Evolutionary conservation across 352 stramenopile species (phyloP).

Genomic region (Globisporangium echinulatum): DNA sequence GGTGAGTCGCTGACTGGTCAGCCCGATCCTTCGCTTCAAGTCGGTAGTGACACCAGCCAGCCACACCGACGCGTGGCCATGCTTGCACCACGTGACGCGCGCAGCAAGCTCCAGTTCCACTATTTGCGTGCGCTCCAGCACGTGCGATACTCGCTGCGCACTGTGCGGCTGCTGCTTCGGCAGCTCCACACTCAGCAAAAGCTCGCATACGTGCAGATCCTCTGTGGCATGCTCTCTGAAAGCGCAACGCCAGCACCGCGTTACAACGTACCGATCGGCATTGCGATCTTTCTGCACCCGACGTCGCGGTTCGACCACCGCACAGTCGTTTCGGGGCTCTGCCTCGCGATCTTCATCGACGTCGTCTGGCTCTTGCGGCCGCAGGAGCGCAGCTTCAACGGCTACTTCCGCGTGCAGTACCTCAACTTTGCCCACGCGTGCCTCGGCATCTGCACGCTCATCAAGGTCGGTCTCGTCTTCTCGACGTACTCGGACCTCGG

Average conservation of each 20-base stretch:
- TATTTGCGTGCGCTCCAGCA: background rate
- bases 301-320: constrained; percentile 35
- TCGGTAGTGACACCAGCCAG: background rate
- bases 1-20: background rate
- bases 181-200: constrained; percentile 48
- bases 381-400: constrained; percentile 56
- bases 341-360: constrained; percentile 39
- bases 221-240: constrained; percentile 60
- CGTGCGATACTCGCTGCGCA: background rate
- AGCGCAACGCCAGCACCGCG: constrained; percentile 48
- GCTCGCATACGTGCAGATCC: constrained; percentile 43
- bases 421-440: constrained; percentile 42
- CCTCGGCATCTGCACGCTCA: constrained; percentile 39
- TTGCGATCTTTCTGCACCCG: constrained; percentile 36
- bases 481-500: constrained; percentile 54
- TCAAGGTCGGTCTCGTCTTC: constrained; percentile 68
- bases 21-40: background rate
- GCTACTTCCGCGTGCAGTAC: constrained; percentile 36
- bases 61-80: background rate
- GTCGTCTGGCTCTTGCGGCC: constrained; percentile 63
- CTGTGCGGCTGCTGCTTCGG: constrained; percentile 16
- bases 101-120: constrained; percentile 23
- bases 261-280: constrained; percentile 68
- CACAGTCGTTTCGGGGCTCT: constrained; percentile 44
- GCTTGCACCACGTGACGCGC: constrained; percentile 15